Percentiles rank a stretch among this genome's conserved stretches.
These are phyloP conservation scores for Leccinum obscurum DNA, from an alignment of 768 basidiomycete species.

Conservation along the genomic window DNA sequence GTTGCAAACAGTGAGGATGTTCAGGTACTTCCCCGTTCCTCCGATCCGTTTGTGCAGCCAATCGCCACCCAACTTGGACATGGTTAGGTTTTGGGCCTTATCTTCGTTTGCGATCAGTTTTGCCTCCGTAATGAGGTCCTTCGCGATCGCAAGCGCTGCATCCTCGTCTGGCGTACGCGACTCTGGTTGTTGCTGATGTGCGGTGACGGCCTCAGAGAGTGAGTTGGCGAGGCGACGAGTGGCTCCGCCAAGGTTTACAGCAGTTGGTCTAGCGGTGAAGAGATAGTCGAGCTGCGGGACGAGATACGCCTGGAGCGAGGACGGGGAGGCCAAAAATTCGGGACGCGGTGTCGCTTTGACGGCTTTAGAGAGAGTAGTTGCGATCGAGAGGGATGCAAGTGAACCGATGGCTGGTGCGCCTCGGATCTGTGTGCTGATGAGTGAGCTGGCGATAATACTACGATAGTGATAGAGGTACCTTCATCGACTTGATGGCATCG, in stretches of 20 bases:
- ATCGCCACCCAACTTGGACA: conserved; percentile 83
- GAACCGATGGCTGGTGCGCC: conserved; percentile 96
- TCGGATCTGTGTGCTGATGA: conserved; percentile 54
- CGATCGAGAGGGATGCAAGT: conserved; percentile 79
- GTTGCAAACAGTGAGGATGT: conserved; percentile 93
- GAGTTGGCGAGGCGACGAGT: conserved; percentile 64
- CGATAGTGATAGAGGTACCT: conserved; percentile 46
- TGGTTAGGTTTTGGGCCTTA: conserved; percentile 79
- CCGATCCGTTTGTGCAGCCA: conserved; percentile 62
- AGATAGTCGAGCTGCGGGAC: conserved; percentile 66
- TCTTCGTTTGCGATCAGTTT: conserved; percentile 82
- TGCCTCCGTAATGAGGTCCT: conserved; percentile 69
- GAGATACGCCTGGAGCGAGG: conserved; percentile 55
- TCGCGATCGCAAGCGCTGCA: conserved; percentile 47
- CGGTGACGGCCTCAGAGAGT: conserved; percentile 32
- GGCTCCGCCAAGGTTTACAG: conserved; percentile 91
- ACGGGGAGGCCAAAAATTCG: conserved; percentile 54
- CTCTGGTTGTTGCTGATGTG: conserved; percentile 19
- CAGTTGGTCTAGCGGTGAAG: conserved; percentile 89
- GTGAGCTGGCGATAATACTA: neutral
- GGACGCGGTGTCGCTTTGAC: conserved; percentile 48
- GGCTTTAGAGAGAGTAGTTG: conserved; percentile 59
- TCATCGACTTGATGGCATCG: conserved; percentile 96
- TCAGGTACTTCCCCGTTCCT: conserved; percentile 51
- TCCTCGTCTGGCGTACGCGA: conserved; percentile 26